phyloP scores from a whole-genome alignment of 257 asterid species.

The Nicotiana knightiana region DNA sequence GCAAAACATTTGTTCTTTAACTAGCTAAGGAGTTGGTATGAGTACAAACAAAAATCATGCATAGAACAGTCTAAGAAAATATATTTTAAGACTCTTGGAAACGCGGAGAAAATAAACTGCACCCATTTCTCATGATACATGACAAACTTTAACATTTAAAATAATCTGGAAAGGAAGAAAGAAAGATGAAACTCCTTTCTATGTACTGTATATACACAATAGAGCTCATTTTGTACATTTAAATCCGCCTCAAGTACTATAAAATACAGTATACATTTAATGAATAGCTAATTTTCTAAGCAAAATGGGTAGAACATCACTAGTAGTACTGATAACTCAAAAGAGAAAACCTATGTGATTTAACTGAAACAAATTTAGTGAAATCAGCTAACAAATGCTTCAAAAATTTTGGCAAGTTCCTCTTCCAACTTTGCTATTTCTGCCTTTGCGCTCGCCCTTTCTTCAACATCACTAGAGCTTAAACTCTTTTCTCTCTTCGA shows the following conservation, averaged over 20 bases:
- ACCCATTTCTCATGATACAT: neutral
- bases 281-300: neutral
- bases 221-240: neutral
- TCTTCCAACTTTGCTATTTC: constrained; percentile 38
- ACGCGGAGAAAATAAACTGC: neutral
- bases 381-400: constrained; percentile 12
- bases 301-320: neutral
- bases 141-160: neutral
- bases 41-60: neutral
- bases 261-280: neutral
- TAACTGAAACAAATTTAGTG: neutral
- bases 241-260: neutral
- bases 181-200: neutral
- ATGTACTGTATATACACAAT: neutral
- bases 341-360: neutral
- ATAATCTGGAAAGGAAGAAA: neutral
- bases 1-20: neutral
- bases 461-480: constrained; percentile 19
- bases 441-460: constrained; percentile 11
- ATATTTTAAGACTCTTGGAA: neutral
- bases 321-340: neutral
- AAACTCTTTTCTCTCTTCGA: constrained; percentile 15
- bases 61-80: neutral
- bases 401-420: constrained; percentile 20
- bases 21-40: neutral